Conservation (phyloP, 768 basidiomycete species). For the Russula dissimulans region DNA sequence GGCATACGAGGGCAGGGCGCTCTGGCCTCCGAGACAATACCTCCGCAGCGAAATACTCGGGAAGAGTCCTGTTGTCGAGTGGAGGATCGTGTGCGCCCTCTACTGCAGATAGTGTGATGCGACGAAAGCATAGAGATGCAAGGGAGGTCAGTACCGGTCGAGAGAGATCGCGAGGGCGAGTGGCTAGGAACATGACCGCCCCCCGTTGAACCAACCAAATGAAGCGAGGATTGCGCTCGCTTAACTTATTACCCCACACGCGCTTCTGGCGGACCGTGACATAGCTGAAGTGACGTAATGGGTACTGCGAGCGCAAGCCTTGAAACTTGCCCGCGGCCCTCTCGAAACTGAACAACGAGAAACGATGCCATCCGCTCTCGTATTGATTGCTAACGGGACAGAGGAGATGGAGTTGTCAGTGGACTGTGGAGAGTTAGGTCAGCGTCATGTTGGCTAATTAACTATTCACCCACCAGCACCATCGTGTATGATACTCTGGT, state of each 20-base stretch:
- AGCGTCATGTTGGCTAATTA: background rate
- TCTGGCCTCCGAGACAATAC: constrained; percentile 40
- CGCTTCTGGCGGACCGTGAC: too few relatives aligned
- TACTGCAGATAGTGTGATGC: constrained; percentile 42
- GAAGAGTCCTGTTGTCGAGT: constrained; percentile 45
- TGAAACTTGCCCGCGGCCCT: too few relatives aligned
- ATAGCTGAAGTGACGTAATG: too few relatives aligned
- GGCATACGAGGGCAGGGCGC: constrained; percentile 57
- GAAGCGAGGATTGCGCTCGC: too few relatives aligned
- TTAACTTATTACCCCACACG: too few relatives aligned
- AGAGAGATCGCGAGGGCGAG: background rate
- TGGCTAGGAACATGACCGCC: background rate
- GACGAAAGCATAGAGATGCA: background rate
- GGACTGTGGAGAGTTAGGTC: background rate
- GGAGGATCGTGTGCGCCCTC: constrained; percentile 49
- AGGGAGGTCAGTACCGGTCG: background rate
- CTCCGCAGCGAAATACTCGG: constrained; percentile 50
- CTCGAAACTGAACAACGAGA: too few relatives aligned
- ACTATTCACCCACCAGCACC: constrained; percentile 37
- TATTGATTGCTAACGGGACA: constrained; percentile 73
- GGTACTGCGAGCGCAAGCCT: too few relatives aligned
- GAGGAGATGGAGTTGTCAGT: constrained; percentile 86
- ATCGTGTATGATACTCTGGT: constrained; percentile 78
- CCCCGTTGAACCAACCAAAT: too few relatives aligned
- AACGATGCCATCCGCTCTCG: constrained; percentile 44